A percentile compares a stretch with the other conserved stretches of the same genome.
phyloP scores from a whole-genome alignment of 225 moss, liverwort and hornwort species.

The Physcomitrium patens region DNA sequence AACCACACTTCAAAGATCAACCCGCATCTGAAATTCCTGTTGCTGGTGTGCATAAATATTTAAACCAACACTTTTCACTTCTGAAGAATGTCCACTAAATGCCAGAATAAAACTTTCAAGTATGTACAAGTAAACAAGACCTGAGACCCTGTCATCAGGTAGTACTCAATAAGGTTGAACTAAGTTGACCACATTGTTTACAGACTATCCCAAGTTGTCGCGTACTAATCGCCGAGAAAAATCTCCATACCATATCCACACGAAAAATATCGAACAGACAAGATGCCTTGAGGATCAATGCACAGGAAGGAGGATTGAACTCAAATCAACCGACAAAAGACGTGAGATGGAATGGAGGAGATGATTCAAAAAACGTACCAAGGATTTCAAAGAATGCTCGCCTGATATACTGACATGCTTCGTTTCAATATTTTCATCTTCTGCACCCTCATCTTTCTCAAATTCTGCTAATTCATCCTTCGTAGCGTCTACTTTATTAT shows the following conservation, averaged over 20 bases:
- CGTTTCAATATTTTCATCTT: slow-evolving; percentile 25
- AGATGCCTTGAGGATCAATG: slow-evolving; percentile 16
- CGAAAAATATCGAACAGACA: slow-evolving; percentile 16
- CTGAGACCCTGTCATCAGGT: slow-evolving; percentile 27
- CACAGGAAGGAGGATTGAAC: slow-evolving; percentile 2
- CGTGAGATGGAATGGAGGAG: background rate
- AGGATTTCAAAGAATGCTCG: slow-evolving; percentile 38
- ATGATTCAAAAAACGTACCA: slow-evolving; percentile 26
- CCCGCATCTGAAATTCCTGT: slow-evolving; percentile 20
- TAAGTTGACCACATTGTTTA: slow-evolving; percentile 23
- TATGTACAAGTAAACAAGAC: slow-evolving; percentile 24
- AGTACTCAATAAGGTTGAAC: slow-evolving; percentile 28
- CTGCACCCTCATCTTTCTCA: slow-evolving; percentile 23
- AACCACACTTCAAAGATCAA: background rate
- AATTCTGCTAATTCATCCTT: slow-evolving; percentile 18
- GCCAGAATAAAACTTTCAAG: slow-evolving; percentile 12
- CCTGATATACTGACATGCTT: slow-evolving; percentile 21
- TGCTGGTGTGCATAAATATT: background rate
- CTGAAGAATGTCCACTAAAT: background rate
- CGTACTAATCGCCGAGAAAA: slow-evolving; percentile 18
- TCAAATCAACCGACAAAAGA: slow-evolving; percentile 12
- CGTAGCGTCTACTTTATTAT: slow-evolving; percentile 2
- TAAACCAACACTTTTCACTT: slow-evolving; percentile 1
- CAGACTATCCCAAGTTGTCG: slow-evolving; percentile 15
- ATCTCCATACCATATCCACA: slow-evolving; percentile 30